Percentiles rank a stretch among this genome's conserved stretches.
These are phyloP conservation scores for Dioscorea cayenensis DNA, from an alignment of 116 monocot genomes.

Conservation along the genomic window DNA sequence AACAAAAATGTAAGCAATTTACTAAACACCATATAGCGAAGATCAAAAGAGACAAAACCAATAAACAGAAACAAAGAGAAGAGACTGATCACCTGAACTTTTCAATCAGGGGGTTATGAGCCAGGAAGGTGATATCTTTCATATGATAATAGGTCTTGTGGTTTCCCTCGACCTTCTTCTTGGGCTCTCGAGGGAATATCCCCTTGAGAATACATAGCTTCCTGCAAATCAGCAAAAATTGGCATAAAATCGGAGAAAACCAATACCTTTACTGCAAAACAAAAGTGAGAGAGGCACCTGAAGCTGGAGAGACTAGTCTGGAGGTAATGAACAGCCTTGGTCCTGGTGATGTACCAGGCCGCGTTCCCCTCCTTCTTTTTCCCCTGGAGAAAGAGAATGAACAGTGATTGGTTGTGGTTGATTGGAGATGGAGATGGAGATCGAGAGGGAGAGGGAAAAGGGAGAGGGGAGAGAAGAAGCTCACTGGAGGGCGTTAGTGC, in stretches of 20 bases:
- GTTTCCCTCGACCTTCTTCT: conserved; percentile 95
- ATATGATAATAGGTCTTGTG: conserved; percentile 92
- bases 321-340: conserved; percentile 71
- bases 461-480: conserved; percentile 25
- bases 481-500: no score
- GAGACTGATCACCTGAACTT: conserved; percentile 57
- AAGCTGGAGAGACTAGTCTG: conserved; percentile 71
- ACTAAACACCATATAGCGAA: no score
- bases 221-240: conserved; percentile 32
- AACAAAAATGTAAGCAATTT: neutral
- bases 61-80: neutral
- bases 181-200: conserved; percentile 79
- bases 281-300: conserved; percentile 24
- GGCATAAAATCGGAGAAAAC: neutral
- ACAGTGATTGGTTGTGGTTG: neutral
- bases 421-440: neutral
- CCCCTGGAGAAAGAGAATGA: conserved; percentile 31
- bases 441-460: neutral
- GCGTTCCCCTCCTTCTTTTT: conserved; percentile 99
- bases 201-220: conserved; percentile 94
- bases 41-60: neutral
- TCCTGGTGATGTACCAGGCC: conserved; percentile 89
- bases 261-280: neutral
- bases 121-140: conserved; percentile 82
- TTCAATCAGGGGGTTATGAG: conserved; percentile 72